phyloP scores from a whole-genome alignment of 768 basidiomycete species.

The Boletus pseudopeckii region DNA sequence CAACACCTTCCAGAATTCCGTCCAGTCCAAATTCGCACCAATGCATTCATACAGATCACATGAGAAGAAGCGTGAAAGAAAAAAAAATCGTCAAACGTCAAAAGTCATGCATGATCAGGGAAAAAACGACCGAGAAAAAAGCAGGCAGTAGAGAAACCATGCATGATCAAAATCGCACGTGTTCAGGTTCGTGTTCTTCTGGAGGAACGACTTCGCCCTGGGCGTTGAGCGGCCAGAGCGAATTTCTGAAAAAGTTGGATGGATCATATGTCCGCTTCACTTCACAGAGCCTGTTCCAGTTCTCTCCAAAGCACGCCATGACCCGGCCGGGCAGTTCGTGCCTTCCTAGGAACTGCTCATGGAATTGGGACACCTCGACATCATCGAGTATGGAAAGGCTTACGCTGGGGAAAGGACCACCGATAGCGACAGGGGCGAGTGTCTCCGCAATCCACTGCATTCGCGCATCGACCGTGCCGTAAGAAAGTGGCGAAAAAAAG shows the following conservation, averaged over 20 bases:
- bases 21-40: neutral
- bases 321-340: conserved; percentile 61
- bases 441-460: conserved; percentile 76
- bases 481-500: neutral
- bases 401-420: conserved; percentile 84
- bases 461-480: conserved; percentile 4
- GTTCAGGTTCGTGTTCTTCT: conserved; percentile 56
- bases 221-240: conserved; percentile 75
- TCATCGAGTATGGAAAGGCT: conserved; percentile 33
- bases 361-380: conserved; percentile 16
- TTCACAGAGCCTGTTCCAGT: conserved; percentile 66
- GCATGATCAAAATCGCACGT: conserved; percentile 20
- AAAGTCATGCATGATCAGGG: neutral
- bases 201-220: conserved; percentile 54
- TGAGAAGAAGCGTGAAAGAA: neutral
- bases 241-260: conserved; percentile 66
- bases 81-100: neutral
- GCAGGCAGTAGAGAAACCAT: too few relatives aligned
- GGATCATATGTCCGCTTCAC: conserved; percentile 82
- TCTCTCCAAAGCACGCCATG: conserved; percentile 67
- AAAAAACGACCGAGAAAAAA: neutral
- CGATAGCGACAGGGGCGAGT: conserved; percentile 65
- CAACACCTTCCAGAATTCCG: too few relatives aligned
- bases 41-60: neutral
- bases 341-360: conserved; percentile 67